Conservation (phyloP, 2,329 filamentous ascomycete species). For the Pyrenophora graminea region DNA sequence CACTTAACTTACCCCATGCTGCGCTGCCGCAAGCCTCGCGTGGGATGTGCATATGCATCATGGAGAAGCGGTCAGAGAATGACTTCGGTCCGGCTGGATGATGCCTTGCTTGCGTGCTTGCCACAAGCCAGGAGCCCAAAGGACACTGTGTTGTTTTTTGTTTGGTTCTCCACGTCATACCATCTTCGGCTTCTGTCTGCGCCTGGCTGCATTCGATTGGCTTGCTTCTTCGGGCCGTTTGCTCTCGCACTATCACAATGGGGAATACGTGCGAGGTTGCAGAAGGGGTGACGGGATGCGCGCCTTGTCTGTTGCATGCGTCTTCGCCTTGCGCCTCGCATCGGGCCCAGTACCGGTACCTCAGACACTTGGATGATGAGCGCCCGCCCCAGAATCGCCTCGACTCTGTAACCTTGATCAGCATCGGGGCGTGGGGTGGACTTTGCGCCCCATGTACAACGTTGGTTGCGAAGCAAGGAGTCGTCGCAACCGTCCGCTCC, state of each 20-base stretch:
- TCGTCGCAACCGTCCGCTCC: constrained; percentile 34
- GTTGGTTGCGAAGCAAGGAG: constrained; percentile 38
- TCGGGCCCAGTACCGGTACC: constrained; percentile 1
- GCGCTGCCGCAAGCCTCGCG: constrained; percentile 27
- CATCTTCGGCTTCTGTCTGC: constrained; percentile 11
- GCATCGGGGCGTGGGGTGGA: constrained; percentile 38
- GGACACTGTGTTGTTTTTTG: constrained; percentile 14
- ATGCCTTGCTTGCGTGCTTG: constrained; percentile 21
- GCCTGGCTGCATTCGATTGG: constrained; percentile 10
- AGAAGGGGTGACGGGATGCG: constrained; percentile 6
- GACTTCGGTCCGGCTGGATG: constrained; percentile 11
- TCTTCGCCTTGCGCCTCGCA: constrained; percentile 8
- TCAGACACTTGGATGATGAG: constrained; percentile 17
- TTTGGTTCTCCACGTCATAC: constrained; percentile 15
- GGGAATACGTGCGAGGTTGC: constrained; percentile 17
- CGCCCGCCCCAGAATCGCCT: constrained; percentile 25
- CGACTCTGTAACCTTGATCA: constrained; percentile 12
- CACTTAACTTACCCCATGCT: constrained; percentile 27
- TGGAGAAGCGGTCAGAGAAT: constrained; percentile 33
- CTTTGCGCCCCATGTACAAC: constrained; percentile 34
- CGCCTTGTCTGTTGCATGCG: constrained; percentile 15
- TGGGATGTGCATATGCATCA: constrained; percentile 24
- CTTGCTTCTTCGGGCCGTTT: constrained; percentile 20
- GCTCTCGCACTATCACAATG: constrained; percentile 9
- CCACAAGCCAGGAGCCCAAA: constrained; percentile 5